phyloP scores from a whole-genome alignment of 164 flowering plant genomes.

The Stephania yunnanensis region DNA sequence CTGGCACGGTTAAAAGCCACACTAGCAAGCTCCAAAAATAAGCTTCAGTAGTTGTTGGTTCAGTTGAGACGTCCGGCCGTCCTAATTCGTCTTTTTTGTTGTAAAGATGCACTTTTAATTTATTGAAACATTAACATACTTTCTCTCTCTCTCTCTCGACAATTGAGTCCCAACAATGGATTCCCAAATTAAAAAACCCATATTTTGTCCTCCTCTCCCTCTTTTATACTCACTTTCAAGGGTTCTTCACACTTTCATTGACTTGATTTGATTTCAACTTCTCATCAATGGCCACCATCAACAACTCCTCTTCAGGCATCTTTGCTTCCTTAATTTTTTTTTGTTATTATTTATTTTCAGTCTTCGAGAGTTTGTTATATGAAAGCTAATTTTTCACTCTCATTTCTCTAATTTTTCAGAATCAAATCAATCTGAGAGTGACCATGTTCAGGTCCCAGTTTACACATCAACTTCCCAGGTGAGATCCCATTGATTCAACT shows the following conservation, averaged over 20 bases:
- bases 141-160: too few relatives aligned
- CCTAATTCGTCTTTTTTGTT: too few relatives aligned
- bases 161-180: not conserved
- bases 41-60: too few relatives aligned
- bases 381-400: not conserved
- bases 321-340: not conserved
- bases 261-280: not conserved
- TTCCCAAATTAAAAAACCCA: not conserved
- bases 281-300: not conserved
- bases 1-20: too few relatives aligned
- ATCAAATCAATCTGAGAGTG: slow-evolving; percentile 24
- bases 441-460: slow-evolving; percentile 28
- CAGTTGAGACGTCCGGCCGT: too few relatives aligned
- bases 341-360: not conserved
- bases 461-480: slow-evolving; percentile 14
- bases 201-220: not conserved
- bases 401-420: slow-evolving; percentile 15
- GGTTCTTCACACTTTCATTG: not conserved
- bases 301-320: not conserved
- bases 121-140: not conserved
- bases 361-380: not conserved
- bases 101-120: not conserved
- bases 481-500: not conserved
- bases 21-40: too few relatives aligned
- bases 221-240: not conserved